Evolutionary conservation across 2,329 filamentous ascomycete genomes (phyloP), one percentile per base, ranked within the genome.

Genomic region (Orbilia ellipsospora): DNA sequence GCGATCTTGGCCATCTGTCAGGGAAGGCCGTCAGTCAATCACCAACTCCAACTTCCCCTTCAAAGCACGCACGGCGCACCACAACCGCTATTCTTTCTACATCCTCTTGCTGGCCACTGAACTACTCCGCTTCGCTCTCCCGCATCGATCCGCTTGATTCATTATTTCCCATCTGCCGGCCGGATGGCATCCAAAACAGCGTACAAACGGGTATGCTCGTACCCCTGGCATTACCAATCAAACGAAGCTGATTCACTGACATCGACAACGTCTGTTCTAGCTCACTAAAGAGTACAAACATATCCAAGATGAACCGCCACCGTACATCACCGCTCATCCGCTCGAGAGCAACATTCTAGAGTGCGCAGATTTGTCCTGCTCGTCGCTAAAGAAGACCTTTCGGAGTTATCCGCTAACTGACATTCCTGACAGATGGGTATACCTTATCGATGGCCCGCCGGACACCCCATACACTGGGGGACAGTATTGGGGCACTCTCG

Each of bases 401-500:
- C 36, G 2, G 18, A 18, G 40, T 5, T 54, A 12, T 23, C 40
- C 16, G 52, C 4, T 50, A 16, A 8, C 5, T 31, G 2, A 16
- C n/a, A 13, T 50, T 77, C 63, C 75, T 60, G 60, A 40, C 80
- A 92, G 90, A 84, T 96, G 93, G 93, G 93, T 96, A 84, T 96
- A 96, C 84, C 92, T 97, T 81, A 91, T 98, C 78, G 97, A 94
- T 44, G 95, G 95, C 1, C 94, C 95, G 40, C 93, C 96, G 76
- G 89, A 94, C 74, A 99, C 95, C 0, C 94, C 95, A 1, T 99
- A 99, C 82, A 89, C 96, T 80, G 90, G 90, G 81, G 95, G 95
- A 54, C 95, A 99, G 83, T 99, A 98, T 85, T 99, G 95, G 95
- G 95, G 95, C 56, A 97, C 94, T 1, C 87, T 99, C 60, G 90